phyloP scores from a whole-genome alignment of 2,329 filamentous ascomycete genomes.

The Colletotrichum caudatum region DNA sequence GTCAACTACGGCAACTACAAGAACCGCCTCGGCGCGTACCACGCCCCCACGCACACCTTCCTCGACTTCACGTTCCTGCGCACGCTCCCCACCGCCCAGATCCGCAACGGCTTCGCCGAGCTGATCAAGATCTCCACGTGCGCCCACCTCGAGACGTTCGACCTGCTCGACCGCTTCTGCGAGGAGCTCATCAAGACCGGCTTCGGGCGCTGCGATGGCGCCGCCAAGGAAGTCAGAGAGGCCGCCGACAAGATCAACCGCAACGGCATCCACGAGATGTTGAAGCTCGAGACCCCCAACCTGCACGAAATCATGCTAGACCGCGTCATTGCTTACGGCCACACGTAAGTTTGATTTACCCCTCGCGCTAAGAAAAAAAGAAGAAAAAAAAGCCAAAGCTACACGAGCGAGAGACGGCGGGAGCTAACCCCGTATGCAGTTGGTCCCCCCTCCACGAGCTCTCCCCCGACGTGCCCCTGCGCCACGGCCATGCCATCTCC shows the following conservation, averaged over 20 bases:
- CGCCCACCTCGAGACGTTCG: slow-evolving; percentile 73
- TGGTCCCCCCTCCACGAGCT: slow-evolving; percentile 81
- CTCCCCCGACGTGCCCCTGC: slow-evolving; percentile 74
- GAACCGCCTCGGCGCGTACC: slow-evolving; percentile 79
- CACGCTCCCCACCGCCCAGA: slow-evolving; percentile 74
- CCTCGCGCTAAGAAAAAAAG: neutral
- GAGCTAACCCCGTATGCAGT: slow-evolving; percentile 47
- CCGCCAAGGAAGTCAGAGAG: slow-evolving; percentile 65
- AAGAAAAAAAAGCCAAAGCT: neutral
- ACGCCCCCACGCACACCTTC: slow-evolving; percentile 78
- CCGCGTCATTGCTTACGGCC: slow-evolving; percentile 79
- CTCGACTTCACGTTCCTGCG: slow-evolving; percentile 80
- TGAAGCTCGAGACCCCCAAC: slow-evolving; percentile 79
- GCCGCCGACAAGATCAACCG: slow-evolving; percentile 76
- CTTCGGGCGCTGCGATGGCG: slow-evolving; percentile 72
- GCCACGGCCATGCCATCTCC: slow-evolving; percentile 80
- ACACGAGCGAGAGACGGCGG: slow-evolving; percentile 18
- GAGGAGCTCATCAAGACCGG: slow-evolving; percentile 74
- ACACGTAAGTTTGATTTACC: slow-evolving; percentile 68
- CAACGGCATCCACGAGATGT: slow-evolving; percentile 78
- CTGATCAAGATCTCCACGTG: slow-evolving; percentile 82
- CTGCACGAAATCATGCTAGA: slow-evolving; percentile 79
- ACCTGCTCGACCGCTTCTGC: slow-evolving; percentile 76
- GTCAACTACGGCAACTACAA: slow-evolving; percentile 84
- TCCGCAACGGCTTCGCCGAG: slow-evolving; percentile 80